These are phyloP conservation scores for Fusarium cicatricum DNA, from an alignment of 2,329 filamentous ascomycete genomes.

Conservation along the genomic window DNA sequence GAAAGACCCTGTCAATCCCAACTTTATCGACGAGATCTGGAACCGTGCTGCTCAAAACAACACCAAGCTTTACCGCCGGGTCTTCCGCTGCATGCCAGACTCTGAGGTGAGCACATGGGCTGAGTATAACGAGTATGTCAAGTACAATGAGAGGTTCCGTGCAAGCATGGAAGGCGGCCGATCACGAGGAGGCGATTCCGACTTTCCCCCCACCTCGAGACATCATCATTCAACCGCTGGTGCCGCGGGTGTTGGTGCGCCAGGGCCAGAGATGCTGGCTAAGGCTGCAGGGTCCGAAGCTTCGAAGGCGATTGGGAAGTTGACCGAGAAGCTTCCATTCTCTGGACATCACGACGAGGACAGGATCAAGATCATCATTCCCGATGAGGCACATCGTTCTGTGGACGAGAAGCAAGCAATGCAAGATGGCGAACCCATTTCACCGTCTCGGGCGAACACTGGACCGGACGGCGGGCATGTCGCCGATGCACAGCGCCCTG, in stretches of 20 bases:
- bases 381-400: conserved; percentile 41
- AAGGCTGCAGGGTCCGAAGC: conserved; percentile 45
- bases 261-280: conserved; percentile 50
- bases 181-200: conserved; percentile 59
- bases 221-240: conserved; percentile 45
- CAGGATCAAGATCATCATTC: conserved; percentile 45
- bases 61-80: conserved; percentile 89
- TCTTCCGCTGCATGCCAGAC: conserved; percentile 97
- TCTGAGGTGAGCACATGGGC: conserved; percentile 93
- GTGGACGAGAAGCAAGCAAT: conserved; percentile 54
- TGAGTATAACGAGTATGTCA: conserved; percentile 85
- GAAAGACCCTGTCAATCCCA: conserved; percentile 83
- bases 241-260: conserved; percentile 54
- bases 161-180: conserved; percentile 67
- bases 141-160: conserved; percentile 80
- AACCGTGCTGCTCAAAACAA: conserved; percentile 89
- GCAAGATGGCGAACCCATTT: conserved; percentile 36
- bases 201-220: conserved; percentile 52
- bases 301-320: conserved; percentile 48
- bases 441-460: conserved; percentile 19
- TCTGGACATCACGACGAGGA: conserved; percentile 37
- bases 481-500: conserved; percentile 33
- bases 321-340: conserved; percentile 37
- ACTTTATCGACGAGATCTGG: conserved; percentile 91
- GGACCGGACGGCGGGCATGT: conserved; percentile 40